Evolutionary conservation across 2,329 filamentous ascomycete species (phyloP), one percentile per base, ranked within the genome.

Genomic region (Tympanopsis confertula): DNA sequence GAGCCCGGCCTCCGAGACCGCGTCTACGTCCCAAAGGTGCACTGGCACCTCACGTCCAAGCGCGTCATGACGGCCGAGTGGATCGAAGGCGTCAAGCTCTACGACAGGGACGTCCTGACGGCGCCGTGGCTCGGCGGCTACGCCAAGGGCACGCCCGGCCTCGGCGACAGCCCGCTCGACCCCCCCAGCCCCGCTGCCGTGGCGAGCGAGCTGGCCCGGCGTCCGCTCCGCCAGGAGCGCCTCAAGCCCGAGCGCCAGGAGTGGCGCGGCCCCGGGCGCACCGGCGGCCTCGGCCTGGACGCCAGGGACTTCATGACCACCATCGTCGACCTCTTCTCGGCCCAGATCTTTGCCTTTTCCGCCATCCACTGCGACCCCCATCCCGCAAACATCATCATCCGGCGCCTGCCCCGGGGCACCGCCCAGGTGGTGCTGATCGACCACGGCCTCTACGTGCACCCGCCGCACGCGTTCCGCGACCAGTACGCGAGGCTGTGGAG

Each of bases 321-420:
- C 3, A 81, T 82, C 68, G 30, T 82, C 33, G 77, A 81, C 45
- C 65, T 82, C 30, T 83, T 83, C 60, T 74, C 68, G 13, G 76
- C 76, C 0, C 78, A 82, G 46, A 82, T 83, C 74, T 82, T 82
- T 53, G 66, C 81, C 24, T 82, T 76, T 73, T 78, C 78, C 7
- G 63, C 68, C 39, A 73, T 82, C 1, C 78, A 82, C 52, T 82
- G 77, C 52, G 78, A 83, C 45, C 78, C 78, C 1, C 78, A 83
- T 44, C 78, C 78, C 2, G 41, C 38, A 4, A 83, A 83, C 54
- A 79, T 82, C 49, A 79, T 83, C 53, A 68, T 82, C 44, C 72
- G 78, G 2, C 71, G 78, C 3, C 60, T 72, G 2, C 75, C 76
- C 4, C 68, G 63, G 15, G 7, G 7, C 7, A 64, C 71, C 24